Percentiles rank a stretch among this genome's conserved stretches.
Evolutionary conservation across 2,329 filamentous ascomycete species (phyloP).

Genomic region (Beauveria rudraprayagi): DNA sequence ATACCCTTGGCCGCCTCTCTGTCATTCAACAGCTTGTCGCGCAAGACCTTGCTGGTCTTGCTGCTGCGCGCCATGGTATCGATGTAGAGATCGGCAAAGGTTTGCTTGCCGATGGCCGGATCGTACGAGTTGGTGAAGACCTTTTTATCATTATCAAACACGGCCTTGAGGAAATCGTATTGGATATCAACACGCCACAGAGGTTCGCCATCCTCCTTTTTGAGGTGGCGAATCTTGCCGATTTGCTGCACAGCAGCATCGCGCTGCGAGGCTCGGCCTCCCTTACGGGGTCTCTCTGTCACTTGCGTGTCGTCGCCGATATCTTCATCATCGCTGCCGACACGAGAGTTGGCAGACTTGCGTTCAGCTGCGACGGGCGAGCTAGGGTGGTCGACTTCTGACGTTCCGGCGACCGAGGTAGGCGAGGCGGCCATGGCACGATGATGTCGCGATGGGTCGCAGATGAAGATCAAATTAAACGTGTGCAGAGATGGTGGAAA

Average conservation of each 20-base stretch:
- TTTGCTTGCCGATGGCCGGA: conserved; percentile 51
- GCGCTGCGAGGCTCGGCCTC: conserved; percentile 24
- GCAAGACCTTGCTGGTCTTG: conserved; percentile 97
- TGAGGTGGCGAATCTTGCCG: conserved; percentile 73
- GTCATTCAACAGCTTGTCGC: conserved; percentile 92
- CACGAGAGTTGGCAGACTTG: conserved; percentile 40
- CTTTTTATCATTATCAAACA: conserved; percentile 64
- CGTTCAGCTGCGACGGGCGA: conserved; percentile 35
- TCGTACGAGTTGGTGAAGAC: conserved; percentile 94
- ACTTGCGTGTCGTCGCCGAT: conserved; percentile 36
- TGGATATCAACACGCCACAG: conserved; percentile 84
- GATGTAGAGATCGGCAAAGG: conserved; percentile 93
- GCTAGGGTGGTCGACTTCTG: conserved; percentile 38
- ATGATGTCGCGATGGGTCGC: conserved; percentile 4
- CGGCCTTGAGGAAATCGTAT: conserved; percentile 72
- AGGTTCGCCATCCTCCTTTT: conserved; percentile 82
- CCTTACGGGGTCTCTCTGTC: conserved; percentile 30
- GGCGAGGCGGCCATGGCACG: conserved; percentile 32
- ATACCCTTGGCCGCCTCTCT: conserved; percentile 89
- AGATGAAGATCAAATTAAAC: conserved; percentile 2
- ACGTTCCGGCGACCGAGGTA: conserved; percentile 32
- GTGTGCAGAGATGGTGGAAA: conserved; percentile 1
- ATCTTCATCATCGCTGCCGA: conserved; percentile 37
- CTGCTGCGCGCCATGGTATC: conserved; percentile 98
- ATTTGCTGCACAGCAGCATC: conserved; percentile 33